Percentiles rank a stretch among this genome's conserved stretches.
phyloP scores from a whole-genome alignment of 1,284 basidiomycete species.

The Calocybe gambosa region DNA sequence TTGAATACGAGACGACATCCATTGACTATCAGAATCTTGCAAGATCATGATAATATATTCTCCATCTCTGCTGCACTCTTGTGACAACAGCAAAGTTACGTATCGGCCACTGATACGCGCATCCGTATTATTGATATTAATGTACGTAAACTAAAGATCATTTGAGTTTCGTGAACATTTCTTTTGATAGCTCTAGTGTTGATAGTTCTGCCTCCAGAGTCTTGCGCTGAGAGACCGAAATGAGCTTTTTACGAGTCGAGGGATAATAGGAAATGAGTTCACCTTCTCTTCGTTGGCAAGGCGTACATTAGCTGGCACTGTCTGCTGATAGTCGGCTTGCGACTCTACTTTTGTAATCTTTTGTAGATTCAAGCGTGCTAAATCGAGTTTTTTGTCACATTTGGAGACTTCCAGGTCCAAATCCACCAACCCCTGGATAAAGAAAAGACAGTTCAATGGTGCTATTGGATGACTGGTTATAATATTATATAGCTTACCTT shows the following conservation, averaged over 20 bases:
- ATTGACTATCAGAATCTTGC: constrained; percentile 72
- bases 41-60: constrained; percentile 42
- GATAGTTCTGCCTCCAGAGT: constrained; percentile 60
- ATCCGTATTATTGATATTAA: too few species aligned
- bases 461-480: too few species aligned
- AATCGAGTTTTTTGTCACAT: constrained; percentile 79
- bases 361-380: constrained; percentile 63
- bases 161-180: constrained; percentile 53
- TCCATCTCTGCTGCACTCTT: too few species aligned
- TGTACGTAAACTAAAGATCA: constrained; percentile 22
- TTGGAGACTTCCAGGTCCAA: constrained; percentile 81
- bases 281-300: constrained; percentile 78
- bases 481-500: constrained; percentile 46
- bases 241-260: constrained; percentile 7
- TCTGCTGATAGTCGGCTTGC: constrained; percentile 72
- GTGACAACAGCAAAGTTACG: too few species aligned
- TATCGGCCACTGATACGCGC: too few species aligned
- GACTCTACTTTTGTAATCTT: constrained; percentile 75
- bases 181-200: constrained; percentile 51
- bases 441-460: background rate
- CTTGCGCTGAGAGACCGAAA: constrained; percentile 39
- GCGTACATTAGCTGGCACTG: constrained; percentile 75
- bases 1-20: constrained; percentile 69
- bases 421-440: constrained; percentile 77
- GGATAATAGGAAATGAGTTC: constrained; percentile 15